phyloP scores from a whole-genome alignment of 495 filamentous ascomycete species.

The Cercophora scortea region DNA sequence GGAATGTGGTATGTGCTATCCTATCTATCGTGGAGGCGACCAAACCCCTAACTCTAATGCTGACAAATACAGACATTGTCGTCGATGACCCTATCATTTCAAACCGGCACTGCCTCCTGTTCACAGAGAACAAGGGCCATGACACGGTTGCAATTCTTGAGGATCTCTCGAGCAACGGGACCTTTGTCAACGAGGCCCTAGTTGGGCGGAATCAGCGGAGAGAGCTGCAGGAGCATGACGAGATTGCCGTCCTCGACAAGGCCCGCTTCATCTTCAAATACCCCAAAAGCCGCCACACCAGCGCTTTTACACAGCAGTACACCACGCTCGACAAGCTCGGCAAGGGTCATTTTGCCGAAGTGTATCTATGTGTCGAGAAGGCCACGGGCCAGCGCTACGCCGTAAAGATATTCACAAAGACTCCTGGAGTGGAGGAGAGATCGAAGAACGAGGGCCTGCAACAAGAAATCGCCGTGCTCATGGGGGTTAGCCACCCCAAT shows the following conservation, averaged over 20 bases:
- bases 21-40: neutral
- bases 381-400: conserved; percentile 75
- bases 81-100: conserved; percentile 81
- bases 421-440: conserved; percentile 66
- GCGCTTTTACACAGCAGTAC: conserved; percentile 80
- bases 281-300: conserved; percentile 64
- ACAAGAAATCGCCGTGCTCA: conserved; percentile 92
- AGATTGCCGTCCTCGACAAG: conserved; percentile 75
- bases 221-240: conserved; percentile 79
- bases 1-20: conserved; percentile 72
- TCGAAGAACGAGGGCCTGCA: conserved; percentile 79
- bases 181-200: conserved; percentile 86
- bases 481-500: conserved; percentile 94
- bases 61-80: conserved; percentile 55
- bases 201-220: conserved; percentile 88
- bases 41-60: neutral
- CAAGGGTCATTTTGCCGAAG: conserved; percentile 94
- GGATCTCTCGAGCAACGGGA: conserved; percentile 93
- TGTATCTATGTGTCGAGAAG: conserved; percentile 85
- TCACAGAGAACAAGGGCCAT: conserved; percentile 77
- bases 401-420: conserved; percentile 89
- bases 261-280: conserved; percentile 87
- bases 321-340: conserved; percentile 78
- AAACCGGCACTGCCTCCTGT: conserved; percentile 88
- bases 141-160: conserved; percentile 75